Evolutionary conservation across 2,329 filamentous ascomycete genomes (phyloP), one percentile per base, ranked within the genome.

Genomic region (Thielaviopsis musarum): DNA sequence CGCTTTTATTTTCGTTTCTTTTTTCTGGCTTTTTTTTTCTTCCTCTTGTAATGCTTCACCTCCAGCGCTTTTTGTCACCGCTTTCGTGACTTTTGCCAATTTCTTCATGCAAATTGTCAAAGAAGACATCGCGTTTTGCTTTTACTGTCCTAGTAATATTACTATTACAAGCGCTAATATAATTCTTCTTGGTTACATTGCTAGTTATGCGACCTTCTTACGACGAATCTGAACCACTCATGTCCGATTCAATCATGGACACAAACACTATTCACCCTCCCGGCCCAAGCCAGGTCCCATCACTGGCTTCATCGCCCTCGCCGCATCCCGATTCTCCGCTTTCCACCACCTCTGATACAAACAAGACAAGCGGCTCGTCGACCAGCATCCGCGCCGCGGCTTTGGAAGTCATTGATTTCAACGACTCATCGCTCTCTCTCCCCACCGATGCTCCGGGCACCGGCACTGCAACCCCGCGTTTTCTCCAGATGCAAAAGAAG

Each of bases 401-500:
- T 21, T 71, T 79, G 64, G 73, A 77, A 63, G 69, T 80, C 64
- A 75, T 75, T 62, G 68, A 72, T 56, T 72, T 70, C 58, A 68
- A 74, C 60, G 70, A 73, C 63, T 68, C 68, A 56, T 67, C 52
- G 17, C 26, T 58, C 49, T 22, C 48, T 15, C 22, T 41, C 13
- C 17, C 13, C 21, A n/a, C 52, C 58, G 17, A 55, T 19, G 4
- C n/a, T 38, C 10, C 34, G 2, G 21, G 19, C 67, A 41, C 17
- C 48, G 41, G 6, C 21, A n/a, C n/a, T 9, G 51, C 26, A 19
- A 30, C 9, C 30, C 81, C 80, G 60, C 78, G 79, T 61, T 83
- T 84, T 66, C 69, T 83, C 62, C 78, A 82, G 66, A 78, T 82
- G 59, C 74, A 80, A 63, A 78, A 77, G 69, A 70, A 70, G 34